Evolutionary conservation across 768 basidiomycete species (phyloP).

Genomic region (Termitomyces sp.): DNA sequence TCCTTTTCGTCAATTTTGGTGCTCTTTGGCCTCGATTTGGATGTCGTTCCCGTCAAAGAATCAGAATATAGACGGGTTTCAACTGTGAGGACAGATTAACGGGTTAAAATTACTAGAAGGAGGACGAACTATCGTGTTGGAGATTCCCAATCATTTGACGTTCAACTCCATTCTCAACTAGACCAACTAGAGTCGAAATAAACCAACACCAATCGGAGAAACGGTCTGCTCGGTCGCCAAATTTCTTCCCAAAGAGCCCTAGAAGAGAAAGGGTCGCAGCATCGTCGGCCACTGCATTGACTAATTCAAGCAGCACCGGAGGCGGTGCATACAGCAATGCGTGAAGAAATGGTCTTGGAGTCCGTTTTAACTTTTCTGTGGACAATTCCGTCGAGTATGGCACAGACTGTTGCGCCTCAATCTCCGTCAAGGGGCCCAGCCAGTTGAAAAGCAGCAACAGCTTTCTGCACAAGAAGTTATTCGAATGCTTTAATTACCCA

Average conservation of each 20-base stretch:
- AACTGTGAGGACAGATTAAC: conserved; percentile 34
- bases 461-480: conserved; percentile 50
- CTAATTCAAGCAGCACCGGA: conserved; percentile 73
- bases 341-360: conserved; percentile 61
- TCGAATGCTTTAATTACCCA: background rate
- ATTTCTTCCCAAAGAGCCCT: conserved; percentile 59
- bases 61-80: conserved; percentile 69
- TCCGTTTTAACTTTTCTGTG: conserved; percentile 27
- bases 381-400: conserved; percentile 49
- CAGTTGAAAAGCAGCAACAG: conserved; percentile 80
- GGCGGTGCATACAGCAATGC: conserved; percentile 76
- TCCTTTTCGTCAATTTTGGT: conserved; percentile 66
- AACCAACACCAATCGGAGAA: conserved; percentile 90
- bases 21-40: conserved; percentile 58
- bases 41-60: conserved; percentile 64
- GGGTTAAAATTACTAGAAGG: background rate
- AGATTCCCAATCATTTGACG: conserved; percentile 60
- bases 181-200: conserved; percentile 66
- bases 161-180: conserved; percentile 83
- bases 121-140: conserved; percentile 53
- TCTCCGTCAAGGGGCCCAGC: conserved; percentile 66
- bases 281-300: conserved; percentile 73
- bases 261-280: conserved; percentile 68
- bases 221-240: conserved; percentile 64
- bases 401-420: conserved; percentile 64